These are phyloP conservation scores for Pseudomonodictys pantanalensis DNA, from an alignment of 495 filamentous ascomycete genomes.

Conservation along the genomic window DNA sequence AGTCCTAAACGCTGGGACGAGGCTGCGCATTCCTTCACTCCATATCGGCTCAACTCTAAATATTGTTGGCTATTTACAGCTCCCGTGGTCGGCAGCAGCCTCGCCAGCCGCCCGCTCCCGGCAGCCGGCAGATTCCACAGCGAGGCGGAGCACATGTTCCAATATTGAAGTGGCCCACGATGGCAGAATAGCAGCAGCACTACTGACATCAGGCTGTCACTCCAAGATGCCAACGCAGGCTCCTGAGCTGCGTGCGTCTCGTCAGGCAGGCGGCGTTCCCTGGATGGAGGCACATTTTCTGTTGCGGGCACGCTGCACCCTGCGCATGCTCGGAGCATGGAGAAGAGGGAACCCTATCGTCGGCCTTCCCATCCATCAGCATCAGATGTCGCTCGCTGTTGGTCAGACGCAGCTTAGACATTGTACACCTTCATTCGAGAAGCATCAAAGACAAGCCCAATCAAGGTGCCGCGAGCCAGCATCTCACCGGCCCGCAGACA, in stretches of 20 bases:
- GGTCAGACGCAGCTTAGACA: background rate
- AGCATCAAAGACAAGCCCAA: background rate
- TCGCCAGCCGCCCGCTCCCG: background rate
- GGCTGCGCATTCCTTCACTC: background rate
- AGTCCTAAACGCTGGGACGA: background rate
- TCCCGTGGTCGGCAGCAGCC: background rate
- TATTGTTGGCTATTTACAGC: background rate
- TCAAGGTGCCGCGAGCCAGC: background rate
- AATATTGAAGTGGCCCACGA: no score
- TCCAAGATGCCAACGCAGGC: no score
- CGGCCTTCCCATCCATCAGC: background rate
- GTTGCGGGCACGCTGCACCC: background rate
- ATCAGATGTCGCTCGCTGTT: background rate
- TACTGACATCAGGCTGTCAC: no score
- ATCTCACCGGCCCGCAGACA: background rate
- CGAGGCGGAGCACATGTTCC: background rate
- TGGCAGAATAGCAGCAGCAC: no score
- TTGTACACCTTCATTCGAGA: background rate
- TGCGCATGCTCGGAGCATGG: background rate
- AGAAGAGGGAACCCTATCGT: no score
- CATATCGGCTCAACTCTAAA: no score
- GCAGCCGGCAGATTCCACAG: background rate
- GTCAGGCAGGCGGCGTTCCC: no score
- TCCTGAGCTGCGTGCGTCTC: no score
- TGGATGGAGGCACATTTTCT: no score